phyloP scores from a whole-genome alignment of 306 rosid genomes.

The Heteromeles arbutifolia region DNA sequence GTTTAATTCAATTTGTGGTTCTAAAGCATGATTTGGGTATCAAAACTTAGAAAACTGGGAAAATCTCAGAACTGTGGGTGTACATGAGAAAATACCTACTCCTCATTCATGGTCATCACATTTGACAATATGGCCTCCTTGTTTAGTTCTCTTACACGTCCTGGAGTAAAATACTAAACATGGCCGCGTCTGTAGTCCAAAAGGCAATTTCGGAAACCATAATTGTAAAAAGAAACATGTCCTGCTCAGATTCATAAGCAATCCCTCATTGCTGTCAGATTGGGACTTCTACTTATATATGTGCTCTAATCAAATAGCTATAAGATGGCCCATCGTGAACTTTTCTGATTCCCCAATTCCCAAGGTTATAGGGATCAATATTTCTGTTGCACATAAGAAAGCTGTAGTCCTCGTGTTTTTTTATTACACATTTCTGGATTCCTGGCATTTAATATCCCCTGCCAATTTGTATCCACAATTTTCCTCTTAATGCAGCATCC shows the following conservation, averaged over 20 bases:
- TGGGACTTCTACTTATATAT: not conserved
- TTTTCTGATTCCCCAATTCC: not conserved
- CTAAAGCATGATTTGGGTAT: not conserved
- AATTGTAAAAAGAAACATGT: not conserved
- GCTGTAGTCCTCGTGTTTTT: not conserved
- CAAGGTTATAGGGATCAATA: not conserved
- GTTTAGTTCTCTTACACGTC: not conserved
- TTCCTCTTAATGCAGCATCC: slow-evolving; percentile 68
- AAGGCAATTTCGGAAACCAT: not conserved
- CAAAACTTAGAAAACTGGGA: not conserved
- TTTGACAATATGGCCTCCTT: not conserved
- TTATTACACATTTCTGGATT: slow-evolving; percentile 11
- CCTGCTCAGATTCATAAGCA: not conserved
- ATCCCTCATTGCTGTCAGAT: not conserved
- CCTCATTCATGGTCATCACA: not conserved
- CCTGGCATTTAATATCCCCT: not conserved
- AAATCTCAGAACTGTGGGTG: not conserved
- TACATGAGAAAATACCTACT: not conserved
- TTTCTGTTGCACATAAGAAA: not conserved
- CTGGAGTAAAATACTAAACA: not conserved
- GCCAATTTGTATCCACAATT: not conserved
- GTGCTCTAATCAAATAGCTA: not conserved
- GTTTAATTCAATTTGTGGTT: slow-evolving; percentile 12
- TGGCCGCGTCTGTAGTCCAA: not conserved
- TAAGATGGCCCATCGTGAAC: not conserved